Evolutionary conservation across 345 rosid genomes (phyloP).

Genomic region (Acer saccharum): DNA sequence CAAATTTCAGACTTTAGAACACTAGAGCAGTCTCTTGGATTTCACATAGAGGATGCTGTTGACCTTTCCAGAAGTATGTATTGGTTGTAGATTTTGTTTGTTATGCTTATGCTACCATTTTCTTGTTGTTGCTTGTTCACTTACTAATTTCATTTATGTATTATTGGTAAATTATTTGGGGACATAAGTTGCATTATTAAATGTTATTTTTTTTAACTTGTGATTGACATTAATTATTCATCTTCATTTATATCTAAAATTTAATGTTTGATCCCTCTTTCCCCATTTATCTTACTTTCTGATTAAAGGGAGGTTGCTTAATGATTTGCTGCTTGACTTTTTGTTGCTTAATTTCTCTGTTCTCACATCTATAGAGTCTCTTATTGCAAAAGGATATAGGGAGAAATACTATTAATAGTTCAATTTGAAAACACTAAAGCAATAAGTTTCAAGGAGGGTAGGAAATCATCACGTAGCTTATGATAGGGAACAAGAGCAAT

Average conservation of each 20-base stretch:
- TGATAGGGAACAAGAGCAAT: background rate
- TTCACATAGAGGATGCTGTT: conserved; percentile 55
- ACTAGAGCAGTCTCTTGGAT: conserved; percentile 52
- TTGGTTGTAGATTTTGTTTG: conserved; percentile 4
- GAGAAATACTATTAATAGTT: background rate
- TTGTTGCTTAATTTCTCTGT: background rate
- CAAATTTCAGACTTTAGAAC: conserved; percentile 49
- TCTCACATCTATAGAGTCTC: background rate
- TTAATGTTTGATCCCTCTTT: background rate
- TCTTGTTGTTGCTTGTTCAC: background rate
- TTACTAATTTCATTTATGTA: background rate
- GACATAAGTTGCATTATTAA: background rate
- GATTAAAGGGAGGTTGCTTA: background rate
- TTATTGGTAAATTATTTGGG: background rate
- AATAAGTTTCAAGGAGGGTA: background rate
- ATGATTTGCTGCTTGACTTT: background rate
- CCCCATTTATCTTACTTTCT: background rate
- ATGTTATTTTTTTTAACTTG: background rate
- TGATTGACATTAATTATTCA: background rate
- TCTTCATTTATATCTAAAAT: background rate
- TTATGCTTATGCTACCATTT: conserved; percentile 4
- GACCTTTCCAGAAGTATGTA: conserved; percentile 54
- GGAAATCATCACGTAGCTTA: background rate
- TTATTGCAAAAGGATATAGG: background rate
- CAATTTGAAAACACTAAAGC: background rate